These are phyloP conservation scores for Candolleomyces efflorescens DNA, from an alignment of 768 basidiomycete species.

Conservation along the genomic window DNA sequence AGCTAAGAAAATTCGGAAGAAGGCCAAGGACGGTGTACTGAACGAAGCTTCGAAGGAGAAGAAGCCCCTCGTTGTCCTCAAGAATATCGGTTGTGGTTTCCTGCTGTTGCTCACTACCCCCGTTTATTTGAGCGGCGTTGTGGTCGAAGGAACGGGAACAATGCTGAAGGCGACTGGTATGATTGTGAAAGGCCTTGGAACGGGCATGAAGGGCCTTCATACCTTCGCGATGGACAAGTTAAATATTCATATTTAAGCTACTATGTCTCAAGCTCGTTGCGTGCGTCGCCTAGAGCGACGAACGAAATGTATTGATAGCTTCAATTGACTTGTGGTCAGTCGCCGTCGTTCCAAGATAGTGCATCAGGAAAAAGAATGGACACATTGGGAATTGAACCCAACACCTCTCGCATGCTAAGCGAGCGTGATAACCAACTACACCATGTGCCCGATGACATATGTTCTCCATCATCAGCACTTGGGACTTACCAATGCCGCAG, in stretches of 20 bases:
- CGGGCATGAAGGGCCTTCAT: slow-evolving; percentile 8
- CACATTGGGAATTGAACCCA: too few species aligned
- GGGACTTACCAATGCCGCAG: too few species aligned
- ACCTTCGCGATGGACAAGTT: slow-evolving; percentile 4
- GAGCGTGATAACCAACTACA: slow-evolving; percentile 16
- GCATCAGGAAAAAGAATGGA: too few species aligned
- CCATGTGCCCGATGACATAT: slow-evolving; percentile 10
- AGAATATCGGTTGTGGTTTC: background rate
- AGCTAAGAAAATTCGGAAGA: slow-evolving; percentile 1
- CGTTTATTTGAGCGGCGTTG: background rate
- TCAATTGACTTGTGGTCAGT: too few species aligned
- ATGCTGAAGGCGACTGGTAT: slow-evolving; percentile 5
- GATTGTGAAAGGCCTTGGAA: background rate
- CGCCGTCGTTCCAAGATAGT: too few species aligned
- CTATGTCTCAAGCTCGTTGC: too few species aligned
- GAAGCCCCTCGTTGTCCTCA: background rate
- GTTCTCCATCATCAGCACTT: too few species aligned
- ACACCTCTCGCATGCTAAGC: slow-evolving; percentile 15
- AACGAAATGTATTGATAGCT: too few species aligned
- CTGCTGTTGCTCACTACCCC: slow-evolving; percentile 4
- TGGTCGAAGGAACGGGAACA: slow-evolving; percentile 3
- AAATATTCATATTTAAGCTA: background rate
- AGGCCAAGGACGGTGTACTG: background rate
- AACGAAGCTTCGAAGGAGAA: background rate
- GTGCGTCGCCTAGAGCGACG: too few species aligned